Evolutionary conservation across 2,329 filamentous ascomycete genomes (phyloP).

Genomic region (Leptographium procerum): DNA sequence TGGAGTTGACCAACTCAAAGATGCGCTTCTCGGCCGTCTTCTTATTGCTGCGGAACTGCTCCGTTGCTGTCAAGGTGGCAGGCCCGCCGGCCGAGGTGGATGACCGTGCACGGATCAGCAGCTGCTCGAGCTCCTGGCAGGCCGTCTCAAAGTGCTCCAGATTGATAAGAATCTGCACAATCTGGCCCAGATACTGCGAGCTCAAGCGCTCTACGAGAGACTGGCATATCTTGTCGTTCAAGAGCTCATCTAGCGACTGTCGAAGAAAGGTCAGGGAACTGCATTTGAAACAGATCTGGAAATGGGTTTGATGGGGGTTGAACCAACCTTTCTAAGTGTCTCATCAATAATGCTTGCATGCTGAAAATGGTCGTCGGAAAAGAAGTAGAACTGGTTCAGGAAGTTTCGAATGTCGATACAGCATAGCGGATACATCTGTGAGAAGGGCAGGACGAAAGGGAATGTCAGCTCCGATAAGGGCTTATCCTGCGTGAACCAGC

Average conservation of each 20-base stretch:
- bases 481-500: slow-evolving; percentile 87
- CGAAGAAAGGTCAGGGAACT: not conserved
- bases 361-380: slow-evolving; percentile 91
- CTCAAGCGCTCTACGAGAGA: slow-evolving; percentile 77
- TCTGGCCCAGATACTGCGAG: slow-evolving; percentile 92
- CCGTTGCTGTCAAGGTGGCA: slow-evolving; percentile 69
- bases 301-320: not conserved
- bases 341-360: slow-evolving; percentile 84
- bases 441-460: slow-evolving; percentile 92
- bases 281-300: not conserved
- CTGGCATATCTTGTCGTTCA: slow-evolving; percentile 84
- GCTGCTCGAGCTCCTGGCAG: slow-evolving; percentile 76
- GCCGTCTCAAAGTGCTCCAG: slow-evolving; percentile 93
- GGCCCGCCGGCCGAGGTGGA: slow-evolving; percentile 71
- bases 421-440: slow-evolving; percentile 96
- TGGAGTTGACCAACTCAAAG: slow-evolving; percentile 95
- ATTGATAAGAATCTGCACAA: slow-evolving; percentile 97
- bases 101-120: slow-evolving; percentile 75
- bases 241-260: slow-evolving; percentile 84
- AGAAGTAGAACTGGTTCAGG: slow-evolving; percentile 95
- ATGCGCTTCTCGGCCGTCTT: slow-evolving; percentile 96
- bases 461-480: slow-evolving; percentile 68
- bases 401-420: slow-evolving; percentile 98
- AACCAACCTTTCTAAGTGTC: slow-evolving; percentile 61
- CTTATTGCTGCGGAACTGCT: slow-evolving; percentile 78